Evolutionary conservation across 2,329 filamentous ascomycete species (phyloP).

Genomic region (Whalleya microplaca): DNA sequence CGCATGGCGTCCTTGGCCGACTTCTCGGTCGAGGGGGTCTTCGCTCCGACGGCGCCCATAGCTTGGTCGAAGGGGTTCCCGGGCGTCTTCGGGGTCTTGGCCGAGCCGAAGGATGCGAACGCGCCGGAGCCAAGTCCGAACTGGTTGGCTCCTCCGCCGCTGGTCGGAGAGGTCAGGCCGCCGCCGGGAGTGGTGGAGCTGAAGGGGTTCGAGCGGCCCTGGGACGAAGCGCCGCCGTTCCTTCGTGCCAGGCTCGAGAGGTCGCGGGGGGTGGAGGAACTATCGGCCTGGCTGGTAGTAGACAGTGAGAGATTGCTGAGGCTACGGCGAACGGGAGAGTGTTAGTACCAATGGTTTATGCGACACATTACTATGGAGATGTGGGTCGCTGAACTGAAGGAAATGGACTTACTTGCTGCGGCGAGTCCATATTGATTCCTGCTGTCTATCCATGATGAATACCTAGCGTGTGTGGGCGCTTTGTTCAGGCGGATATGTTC

Average conservation of each 20-base stretch:
- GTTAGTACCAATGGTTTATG: slow-evolving; percentile 22
- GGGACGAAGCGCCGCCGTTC: slow-evolving; percentile 70
- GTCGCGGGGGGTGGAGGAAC: slow-evolving; percentile 50
- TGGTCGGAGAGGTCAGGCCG: slow-evolving; percentile 74
- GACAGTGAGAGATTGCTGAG: slow-evolving; percentile 89
- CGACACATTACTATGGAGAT: slow-evolving; percentile 17
- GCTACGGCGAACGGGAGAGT: slow-evolving; percentile 49
- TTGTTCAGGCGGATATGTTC: slow-evolving; percentile 23
- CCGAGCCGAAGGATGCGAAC: slow-evolving; percentile 90
- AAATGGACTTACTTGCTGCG: slow-evolving; percentile 72
- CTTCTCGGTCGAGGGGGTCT: slow-evolving; percentile 66
- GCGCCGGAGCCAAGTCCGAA: slow-evolving; percentile 94
- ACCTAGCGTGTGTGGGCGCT: slow-evolving; percentile 17
- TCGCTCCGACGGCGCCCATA: slow-evolving; percentile 54
- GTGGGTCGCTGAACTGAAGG: background rate
- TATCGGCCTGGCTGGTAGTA: slow-evolving; percentile 60
- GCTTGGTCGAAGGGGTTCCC: slow-evolving; percentile 80
- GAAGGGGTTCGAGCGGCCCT: slow-evolving; percentile 80
- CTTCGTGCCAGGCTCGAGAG: slow-evolving; percentile 59
- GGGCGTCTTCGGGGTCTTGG: slow-evolving; percentile 85
- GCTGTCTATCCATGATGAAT: slow-evolving; percentile 58
- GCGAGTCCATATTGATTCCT: slow-evolving; percentile 69
- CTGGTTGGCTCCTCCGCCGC: slow-evolving; percentile 69
- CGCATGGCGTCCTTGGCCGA: slow-evolving; percentile 53
- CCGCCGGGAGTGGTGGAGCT: slow-evolving; percentile 71